phyloP scores from a whole-genome alignment of 192 early-diverging fungal species.

The Coemansia sp. region DNA sequence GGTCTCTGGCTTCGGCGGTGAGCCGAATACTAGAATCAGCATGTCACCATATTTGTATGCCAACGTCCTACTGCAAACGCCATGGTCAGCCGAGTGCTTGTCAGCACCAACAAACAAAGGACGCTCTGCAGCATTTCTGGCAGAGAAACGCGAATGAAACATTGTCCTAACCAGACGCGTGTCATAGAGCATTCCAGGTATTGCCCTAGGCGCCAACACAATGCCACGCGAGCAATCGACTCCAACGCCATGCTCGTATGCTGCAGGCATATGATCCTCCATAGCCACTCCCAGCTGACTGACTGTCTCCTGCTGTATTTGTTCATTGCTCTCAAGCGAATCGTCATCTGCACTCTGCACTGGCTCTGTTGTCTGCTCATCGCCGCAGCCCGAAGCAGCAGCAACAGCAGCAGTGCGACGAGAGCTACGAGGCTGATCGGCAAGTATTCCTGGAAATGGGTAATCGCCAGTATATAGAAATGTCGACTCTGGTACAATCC shows the following conservation, averaged over 20 bases:
- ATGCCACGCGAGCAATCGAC: conserved; percentile 45
- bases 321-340: not conserved
- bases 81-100: not conserved
- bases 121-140: conserved; percentile 9
- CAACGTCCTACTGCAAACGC: conserved; percentile 20
- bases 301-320: conserved; percentile 13
- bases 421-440: not conserved
- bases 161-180: conserved; percentile 20
- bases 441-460: conserved; percentile 27
- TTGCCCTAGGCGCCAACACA: conserved; percentile 35
- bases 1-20: not conserved
- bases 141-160: conserved; percentile 6
- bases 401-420: too few species aligned
- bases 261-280: conserved; percentile 39
- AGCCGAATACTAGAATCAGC: conserved; percentile 24
- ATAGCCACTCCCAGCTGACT: conserved; percentile 34
- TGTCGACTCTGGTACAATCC: conserved; percentile 24
- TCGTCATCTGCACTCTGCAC: conserved; percentile 6
- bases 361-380: not conserved
- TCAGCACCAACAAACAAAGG: conserved; percentile 12
- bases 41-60: conserved; percentile 50
- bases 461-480: conserved; percentile 45
- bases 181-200: conserved; percentile 47
- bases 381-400: not conserved
- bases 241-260: conserved; percentile 37